Conservation (phyloP, 208 protist genomes). For the Leishmania arabica region DNA sequence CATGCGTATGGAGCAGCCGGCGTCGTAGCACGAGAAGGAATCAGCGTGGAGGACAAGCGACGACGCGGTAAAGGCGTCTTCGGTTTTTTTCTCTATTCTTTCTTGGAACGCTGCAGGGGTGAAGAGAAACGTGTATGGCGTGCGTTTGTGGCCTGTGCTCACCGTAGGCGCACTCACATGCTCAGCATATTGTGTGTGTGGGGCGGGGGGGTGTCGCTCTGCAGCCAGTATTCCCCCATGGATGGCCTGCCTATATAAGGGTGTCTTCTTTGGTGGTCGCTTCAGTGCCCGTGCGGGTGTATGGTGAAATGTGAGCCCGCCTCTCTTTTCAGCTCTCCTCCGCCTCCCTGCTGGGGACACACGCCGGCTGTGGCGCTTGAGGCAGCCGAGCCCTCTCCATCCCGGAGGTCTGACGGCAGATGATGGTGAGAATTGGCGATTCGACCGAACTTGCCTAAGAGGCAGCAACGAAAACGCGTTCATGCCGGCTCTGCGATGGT, state of each 20-base stretch:
- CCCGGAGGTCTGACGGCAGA: neutral
- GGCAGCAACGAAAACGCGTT: neutral
- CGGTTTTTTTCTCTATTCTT: neutral
- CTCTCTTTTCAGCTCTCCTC: neutral
- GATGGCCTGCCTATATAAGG: neutral
- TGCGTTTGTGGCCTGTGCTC: neutral
- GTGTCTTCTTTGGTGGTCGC: neutral
- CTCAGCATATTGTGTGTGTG: neutral
- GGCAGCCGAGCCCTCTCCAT: neutral
- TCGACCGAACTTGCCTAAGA: neutral
- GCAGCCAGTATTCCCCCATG: neutral
- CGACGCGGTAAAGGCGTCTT: neutral
- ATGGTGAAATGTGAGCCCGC: neutral
- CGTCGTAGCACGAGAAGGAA: slow-evolving; percentile 3
- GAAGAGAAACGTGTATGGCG: neutral
- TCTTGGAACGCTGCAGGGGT: neutral
- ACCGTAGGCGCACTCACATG: neutral
- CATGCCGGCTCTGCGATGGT: neutral
- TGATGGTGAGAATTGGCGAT: neutral
- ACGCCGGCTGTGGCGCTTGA: neutral
- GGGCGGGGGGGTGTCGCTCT: neutral
- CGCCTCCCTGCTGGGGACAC: neutral
- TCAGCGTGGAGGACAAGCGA: neutral
- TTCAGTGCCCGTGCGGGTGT: neutral
- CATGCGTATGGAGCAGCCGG: slow-evolving; percentile 21